These are phyloP conservation scores for Penicillium fimorum DNA, from an alignment of 495 filamentous ascomycete genomes.

Conservation along the genomic window DNA sequence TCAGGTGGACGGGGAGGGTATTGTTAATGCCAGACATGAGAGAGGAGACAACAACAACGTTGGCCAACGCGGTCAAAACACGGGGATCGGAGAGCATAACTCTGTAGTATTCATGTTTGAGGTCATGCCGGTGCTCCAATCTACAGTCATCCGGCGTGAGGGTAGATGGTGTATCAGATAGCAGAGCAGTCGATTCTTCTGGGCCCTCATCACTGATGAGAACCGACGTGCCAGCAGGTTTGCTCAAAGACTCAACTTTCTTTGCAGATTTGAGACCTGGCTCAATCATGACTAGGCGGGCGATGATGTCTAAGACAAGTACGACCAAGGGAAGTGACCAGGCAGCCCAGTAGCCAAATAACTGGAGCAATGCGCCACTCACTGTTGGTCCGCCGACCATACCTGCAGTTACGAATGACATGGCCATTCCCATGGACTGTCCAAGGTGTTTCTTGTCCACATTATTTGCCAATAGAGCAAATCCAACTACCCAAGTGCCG, in stretches of 20 bases:
- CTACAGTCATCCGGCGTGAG: background rate
- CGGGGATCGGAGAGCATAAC: slow-evolving; percentile 13
- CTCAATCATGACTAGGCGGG: slow-evolving; percentile 20
- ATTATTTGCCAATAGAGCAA: slow-evolving; percentile 15
- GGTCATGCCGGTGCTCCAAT: background rate
- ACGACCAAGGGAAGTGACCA: slow-evolving; percentile 16
- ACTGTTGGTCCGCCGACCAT: slow-evolving; percentile 17
- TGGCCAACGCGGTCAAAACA: slow-evolving; percentile 5
- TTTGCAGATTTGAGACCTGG: background rate
- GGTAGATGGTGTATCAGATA: background rate
- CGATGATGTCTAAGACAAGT: slow-evolving; percentile 14
- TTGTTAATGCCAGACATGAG: slow-evolving; percentile 9
- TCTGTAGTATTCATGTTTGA: slow-evolving; percentile 11
- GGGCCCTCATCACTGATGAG: background rate
- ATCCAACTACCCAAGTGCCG: slow-evolving; percentile 22
- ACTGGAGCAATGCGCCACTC: slow-evolving; percentile 14
- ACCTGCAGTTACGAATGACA: slow-evolving; percentile 17
- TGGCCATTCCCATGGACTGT: slow-evolving; percentile 13
- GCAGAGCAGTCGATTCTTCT: slow-evolving; percentile 6
- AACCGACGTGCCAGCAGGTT: background rate
- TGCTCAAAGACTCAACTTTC: background rate
- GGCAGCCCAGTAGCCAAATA: slow-evolving; percentile 20
- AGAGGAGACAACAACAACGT: slow-evolving; percentile 5
- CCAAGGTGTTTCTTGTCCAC: slow-evolving; percentile 13
- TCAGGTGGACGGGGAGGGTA: slow-evolving; percentile 18